Evolutionary conservation across 306 rosid species (phyloP), one percentile per base, ranked within the genome.

Genomic region (Rosa rugosa): DNA sequence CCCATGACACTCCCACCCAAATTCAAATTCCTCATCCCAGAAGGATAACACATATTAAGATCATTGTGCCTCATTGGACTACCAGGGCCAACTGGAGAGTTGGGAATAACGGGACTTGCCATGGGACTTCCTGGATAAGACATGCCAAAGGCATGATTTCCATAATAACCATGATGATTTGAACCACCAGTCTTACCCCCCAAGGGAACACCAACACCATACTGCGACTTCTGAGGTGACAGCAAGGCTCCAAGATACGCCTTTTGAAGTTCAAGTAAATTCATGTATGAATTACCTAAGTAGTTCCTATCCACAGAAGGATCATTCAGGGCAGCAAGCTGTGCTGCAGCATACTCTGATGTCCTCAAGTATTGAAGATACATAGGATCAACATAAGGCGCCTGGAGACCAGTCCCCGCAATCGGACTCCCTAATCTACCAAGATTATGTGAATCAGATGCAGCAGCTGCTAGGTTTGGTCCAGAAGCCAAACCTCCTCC

Each of bases 91-190:
- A 86, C 91, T 0, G 98, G 97, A 80, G 99, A 91, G 80, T 83
- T 86, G 38, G 96, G 77, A 53, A 89, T 75, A 79, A 85, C 76
- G 53, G 97, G 85, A 81, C 86, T 89, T 77, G 91, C 93, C 88
- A 93, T 78, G 12, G 98, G 98, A 85, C 96, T 93, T 89, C 97
- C 96, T 5, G 91, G 96, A 78, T 91, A 95, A 31, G 99, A 89
- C 86, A 95, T 73, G 42, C 93, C 92, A 60, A 79, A 92, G 54
- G 91, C 87, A 40, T 92, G 92, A 88, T 89, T 95, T 71, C 91
- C 98, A 46, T 90, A 91, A 82, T 90, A 95, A 80, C 97, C 91
- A 50, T 85, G 97, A 83, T 89, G 91, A 77, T 89, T 95, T 70
- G 94, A 85, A 56, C 91, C 83, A 25, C 90, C 87, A 13, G 96